These are phyloP conservation scores for Stenocarpella maydis DNA, from an alignment of 2,329 filamentous ascomycete species.

Conservation along the genomic window DNA sequence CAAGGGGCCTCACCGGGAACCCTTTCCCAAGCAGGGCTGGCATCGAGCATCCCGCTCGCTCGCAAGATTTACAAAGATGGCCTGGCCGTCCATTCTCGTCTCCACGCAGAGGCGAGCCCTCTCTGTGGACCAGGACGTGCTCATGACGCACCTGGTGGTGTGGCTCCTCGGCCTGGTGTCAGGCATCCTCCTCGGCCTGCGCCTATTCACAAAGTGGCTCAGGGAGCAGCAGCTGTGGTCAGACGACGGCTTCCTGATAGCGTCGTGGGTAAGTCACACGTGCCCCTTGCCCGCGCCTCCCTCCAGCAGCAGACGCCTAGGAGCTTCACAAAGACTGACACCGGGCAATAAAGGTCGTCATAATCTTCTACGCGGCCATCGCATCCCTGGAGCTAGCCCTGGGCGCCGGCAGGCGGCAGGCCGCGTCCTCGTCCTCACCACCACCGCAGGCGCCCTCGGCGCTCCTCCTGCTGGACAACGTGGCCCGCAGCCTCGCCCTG, in stretches of 20 bases:
- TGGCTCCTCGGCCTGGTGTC: slow-evolving; percentile 16
- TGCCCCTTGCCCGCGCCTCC: too few species aligned
- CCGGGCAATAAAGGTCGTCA: slow-evolving; percentile 7
- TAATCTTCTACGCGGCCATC: slow-evolving; percentile 26
- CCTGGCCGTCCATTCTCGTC: neutral
- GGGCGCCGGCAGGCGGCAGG: slow-evolving; percentile 2
- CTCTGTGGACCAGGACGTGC: slow-evolving; percentile 9
- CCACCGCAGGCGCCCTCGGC: neutral
- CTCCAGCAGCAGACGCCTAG: neutral
- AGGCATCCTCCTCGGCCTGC: slow-evolving; percentile 24
- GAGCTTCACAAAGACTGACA: neutral
- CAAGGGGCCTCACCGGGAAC: neutral
- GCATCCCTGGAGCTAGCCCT: slow-evolving; percentile 28
- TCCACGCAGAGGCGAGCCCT: neutral
- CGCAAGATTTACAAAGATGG: neutral
- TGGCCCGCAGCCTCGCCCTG: slow-evolving; percentile 23
- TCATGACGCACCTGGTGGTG: slow-evolving; percentile 30
- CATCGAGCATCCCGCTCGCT: neutral
- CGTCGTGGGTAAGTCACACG: slow-evolving; percentile 25
- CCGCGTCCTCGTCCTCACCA: neutral
- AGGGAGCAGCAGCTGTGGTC: slow-evolving; percentile 3
- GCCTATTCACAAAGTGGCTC: slow-evolving; percentile 27
- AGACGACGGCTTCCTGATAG: slow-evolving; percentile 27
- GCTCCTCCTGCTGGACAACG: slow-evolving; percentile 26
- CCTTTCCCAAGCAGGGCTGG: slow-evolving; percentile 12